Evolutionary conservation across 331 rosid genomes (phyloP).

Genomic region (Malus hybrid): DNA sequence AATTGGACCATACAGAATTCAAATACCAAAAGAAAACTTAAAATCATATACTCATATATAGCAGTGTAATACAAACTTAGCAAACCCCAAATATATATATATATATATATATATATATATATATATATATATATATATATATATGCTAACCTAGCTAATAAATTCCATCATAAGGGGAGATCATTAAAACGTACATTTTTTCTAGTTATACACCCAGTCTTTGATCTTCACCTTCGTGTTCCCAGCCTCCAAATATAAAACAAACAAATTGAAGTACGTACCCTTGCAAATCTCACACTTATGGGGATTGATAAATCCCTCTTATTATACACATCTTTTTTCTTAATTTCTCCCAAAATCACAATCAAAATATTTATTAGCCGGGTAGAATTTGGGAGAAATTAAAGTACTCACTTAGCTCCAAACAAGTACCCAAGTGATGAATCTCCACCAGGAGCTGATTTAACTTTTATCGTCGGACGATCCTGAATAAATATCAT

Average conservation of each 20-base stretch:
- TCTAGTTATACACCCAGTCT: background rate
- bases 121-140: too few relatives aligned
- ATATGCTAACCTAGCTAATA: background rate
- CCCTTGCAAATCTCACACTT: conserved; percentile 9
- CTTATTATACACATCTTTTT: background rate
- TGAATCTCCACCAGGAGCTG: conserved; percentile 67
- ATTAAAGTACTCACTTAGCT: conserved; percentile 36
- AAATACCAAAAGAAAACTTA: conserved; percentile 5
- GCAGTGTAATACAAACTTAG: background rate
- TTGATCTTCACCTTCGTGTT: background rate
- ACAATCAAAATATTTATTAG: background rate
- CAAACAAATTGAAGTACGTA: background rate
- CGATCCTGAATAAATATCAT: conserved; percentile 37
- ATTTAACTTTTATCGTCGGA: conserved; percentile 57
- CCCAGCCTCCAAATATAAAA: background rate
- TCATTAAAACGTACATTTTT: background rate
- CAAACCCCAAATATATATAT: background rate
- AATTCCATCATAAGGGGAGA: background rate
- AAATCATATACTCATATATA: background rate
- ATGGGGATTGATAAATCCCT: conserved; percentile 20
- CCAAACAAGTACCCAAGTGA: conserved; percentile 80
- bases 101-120: too few relatives aligned
- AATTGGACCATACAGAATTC: conserved; percentile 4
- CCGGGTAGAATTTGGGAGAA: conserved; percentile 6
- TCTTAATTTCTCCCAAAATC: background rate